phyloP scores from a whole-genome alignment of 1,139 yeast species.

The Eremothecium cymbalariae region DNA sequence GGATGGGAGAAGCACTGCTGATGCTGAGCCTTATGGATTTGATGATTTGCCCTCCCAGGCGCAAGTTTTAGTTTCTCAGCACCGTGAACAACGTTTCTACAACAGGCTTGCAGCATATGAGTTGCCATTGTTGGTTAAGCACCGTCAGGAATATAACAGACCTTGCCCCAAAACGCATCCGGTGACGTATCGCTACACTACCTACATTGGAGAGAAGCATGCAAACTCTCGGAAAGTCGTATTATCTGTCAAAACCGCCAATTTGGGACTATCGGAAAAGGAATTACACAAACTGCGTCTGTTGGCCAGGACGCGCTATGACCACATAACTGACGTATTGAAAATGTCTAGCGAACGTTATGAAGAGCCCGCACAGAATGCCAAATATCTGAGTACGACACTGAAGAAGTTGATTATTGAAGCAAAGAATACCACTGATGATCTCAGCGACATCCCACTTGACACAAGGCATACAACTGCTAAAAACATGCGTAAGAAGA shows the following conservation, averaged over 20 bases:
- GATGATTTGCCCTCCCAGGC: slow-evolving; percentile 58
- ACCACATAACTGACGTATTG: slow-evolving; percentile 50
- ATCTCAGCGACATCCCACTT: slow-evolving; percentile 72
- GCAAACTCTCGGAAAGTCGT: slow-evolving; percentile 67
- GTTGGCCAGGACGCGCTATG: slow-evolving; percentile 71
- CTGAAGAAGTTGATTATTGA: slow-evolving; percentile 54
- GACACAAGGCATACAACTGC: slow-evolving; percentile 61
- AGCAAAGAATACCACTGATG: slow-evolving; percentile 54
- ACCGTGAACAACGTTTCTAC: slow-evolving; percentile 54
- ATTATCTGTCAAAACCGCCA: slow-evolving; percentile 45
- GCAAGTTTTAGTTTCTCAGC: slow-evolving; percentile 52
- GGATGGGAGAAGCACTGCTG: slow-evolving; percentile 20
- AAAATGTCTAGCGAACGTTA: slow-evolving; percentile 56
- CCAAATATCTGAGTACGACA: slow-evolving; percentile 59
- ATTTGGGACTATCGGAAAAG: slow-evolving; percentile 44
- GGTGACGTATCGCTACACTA: slow-evolving; percentile 58
- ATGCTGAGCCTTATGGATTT: slow-evolving; percentile 36
- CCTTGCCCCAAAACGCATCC: slow-evolving; percentile 42
- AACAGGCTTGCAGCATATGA: slow-evolving; percentile 86
- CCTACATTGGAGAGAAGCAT: slow-evolving; percentile 67
- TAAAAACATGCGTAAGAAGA: slow-evolving; percentile 39
- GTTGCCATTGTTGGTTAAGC: slow-evolving; percentile 73
- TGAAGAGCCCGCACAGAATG: slow-evolving; percentile 79
- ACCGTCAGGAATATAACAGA: slow-evolving; percentile 56
- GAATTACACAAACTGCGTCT: slow-evolving; percentile 70